Base-by-base conservation (phyloP, 1,139 yeast genomes). In the Diutina catenulata region DNA sequence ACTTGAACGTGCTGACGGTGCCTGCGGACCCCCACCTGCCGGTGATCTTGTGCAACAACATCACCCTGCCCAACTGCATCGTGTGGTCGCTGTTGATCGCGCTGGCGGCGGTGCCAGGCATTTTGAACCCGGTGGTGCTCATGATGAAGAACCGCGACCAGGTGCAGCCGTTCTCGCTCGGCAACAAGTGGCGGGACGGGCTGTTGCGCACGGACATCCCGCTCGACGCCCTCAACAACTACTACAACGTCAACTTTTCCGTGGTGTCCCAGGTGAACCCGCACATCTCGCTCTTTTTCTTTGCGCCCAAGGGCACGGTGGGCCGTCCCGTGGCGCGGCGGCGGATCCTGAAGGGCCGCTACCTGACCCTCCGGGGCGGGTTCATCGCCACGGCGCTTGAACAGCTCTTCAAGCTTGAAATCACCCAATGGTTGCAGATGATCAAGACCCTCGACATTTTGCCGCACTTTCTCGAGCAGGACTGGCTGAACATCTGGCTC, bases 1-100 rank as follows among this genome's bases (percentile, higher is more conserved):
- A 75, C 24, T 63, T 82, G 43, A 82, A 81, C 53, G 73, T 82
- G 26, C 74, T 86, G 0, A 80, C 91, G 0, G 87, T 82, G 3
- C 93, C 94, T 1, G 79, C 86, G 5, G 91, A 82, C 51, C 82
- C 86, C 1, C 83, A 80, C 52, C 77, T 88, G 1, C 93, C 94
- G 0, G 87, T 78, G 4, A 81, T 82, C 50, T 60, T 82, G 40
- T 79, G 91, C 54, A 82, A 82, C 48, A 76, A 76, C 49, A 70
- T 80, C 41, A 82, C 93, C 0, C 74, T 88, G 6, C 93, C 93
- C 9, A 72, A 80, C 52, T 80, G 91, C 51, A 78, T 81, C n/a
- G 77, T 82, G 16, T 82, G 93, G 93, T 76, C 84, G 2, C 65
- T 88, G 0, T 59, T 82, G 44, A 59, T 82, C 36, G 93, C 93